Percentiles rank a stretch among this genome's conserved stretches.
These are phyloP conservation scores for Phaeosphaeriaceae sp. DNA, from an alignment of 2,329 filamentous ascomycete species.

Conservation along the genomic window DNA sequence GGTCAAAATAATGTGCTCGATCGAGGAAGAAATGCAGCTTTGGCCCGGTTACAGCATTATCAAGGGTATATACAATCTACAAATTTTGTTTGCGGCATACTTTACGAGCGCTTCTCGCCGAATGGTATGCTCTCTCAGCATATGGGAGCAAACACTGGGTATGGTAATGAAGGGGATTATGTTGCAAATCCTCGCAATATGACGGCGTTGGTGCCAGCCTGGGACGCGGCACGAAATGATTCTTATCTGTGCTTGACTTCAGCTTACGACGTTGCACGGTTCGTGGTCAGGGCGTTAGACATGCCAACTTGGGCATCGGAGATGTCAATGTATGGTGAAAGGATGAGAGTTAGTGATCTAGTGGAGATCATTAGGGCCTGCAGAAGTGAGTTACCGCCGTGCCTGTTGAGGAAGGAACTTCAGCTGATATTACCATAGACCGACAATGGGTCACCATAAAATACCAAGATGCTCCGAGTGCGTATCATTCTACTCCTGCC, in stretches of 20 bases:
- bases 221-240: conserved; percentile 55
- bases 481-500: neutral
- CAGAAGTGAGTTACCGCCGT: conserved; percentile 28
- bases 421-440: conserved; percentile 28
- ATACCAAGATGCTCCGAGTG: conserved; percentile 55
- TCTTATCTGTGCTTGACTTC: conserved; percentile 68
- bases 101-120: conserved; percentile 74
- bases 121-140: conserved; percentile 66
- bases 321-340: conserved; percentile 72
- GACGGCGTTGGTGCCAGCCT: conserved; percentile 65
- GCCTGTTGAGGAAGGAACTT: neutral
- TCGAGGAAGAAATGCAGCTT: conserved; percentile 63
- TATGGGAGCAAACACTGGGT: conserved; percentile 64
- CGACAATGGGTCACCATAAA: conserved; percentile 43
- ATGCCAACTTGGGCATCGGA: conserved; percentile 71
- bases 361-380: conserved; percentile 57
- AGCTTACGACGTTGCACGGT: conserved; percentile 72
- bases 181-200: conserved; percentile 67
- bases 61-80: conserved; percentile 68
- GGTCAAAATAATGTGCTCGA: conserved; percentile 66
- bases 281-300: conserved; percentile 72
- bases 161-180: conserved; percentile 67
- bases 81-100: conserved; percentile 74
- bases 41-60: conserved; percentile 64
- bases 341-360: conserved; percentile 66